Conservation (phyloP, 768 basidiomycete genomes). For the Kwoniella sp. region DNA sequence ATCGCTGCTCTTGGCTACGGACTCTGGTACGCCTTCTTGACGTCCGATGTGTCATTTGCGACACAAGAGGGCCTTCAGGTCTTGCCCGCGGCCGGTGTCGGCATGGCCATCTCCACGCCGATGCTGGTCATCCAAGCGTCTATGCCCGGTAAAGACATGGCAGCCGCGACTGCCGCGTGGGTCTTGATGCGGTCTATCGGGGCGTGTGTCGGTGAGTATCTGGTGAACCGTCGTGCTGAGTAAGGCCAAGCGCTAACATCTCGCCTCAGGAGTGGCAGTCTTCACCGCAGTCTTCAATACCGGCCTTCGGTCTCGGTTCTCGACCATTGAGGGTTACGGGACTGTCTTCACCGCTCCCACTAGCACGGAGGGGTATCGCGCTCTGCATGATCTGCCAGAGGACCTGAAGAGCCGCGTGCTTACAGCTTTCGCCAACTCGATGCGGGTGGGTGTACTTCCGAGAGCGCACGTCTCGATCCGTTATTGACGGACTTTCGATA, state of each 20-base stretch:
- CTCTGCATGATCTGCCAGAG: conserved; percentile 39
- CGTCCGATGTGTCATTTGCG: conserved; percentile 13
- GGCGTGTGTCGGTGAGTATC: conserved; percentile 32
- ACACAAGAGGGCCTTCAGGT: conserved; percentile 30
- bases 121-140: conserved; percentile 44
- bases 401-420: conserved; percentile 34
- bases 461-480: not conserved
- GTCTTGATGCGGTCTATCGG: conserved; percentile 36
- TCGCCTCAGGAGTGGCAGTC: conserved; percentile 22
- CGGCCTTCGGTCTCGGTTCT: conserved; percentile 30
- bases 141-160: conserved; percentile 48
- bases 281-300: conserved; percentile 38
- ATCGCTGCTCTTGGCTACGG: conserved; percentile 30
- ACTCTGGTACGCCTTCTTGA: conserved; percentile 24
- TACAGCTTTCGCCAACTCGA: conserved; percentile 40
- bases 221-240: not conserved
- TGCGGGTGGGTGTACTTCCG: conserved; percentile 22
- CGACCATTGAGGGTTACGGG: conserved; percentile 34
- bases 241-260: not conserved
- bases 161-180: conserved; percentile 42
- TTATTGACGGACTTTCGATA: too few species aligned
- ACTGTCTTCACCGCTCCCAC: conserved; percentile 26
- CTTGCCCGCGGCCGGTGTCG: conserved; percentile 32
- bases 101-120: conserved; percentile 38
- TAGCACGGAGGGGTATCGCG: conserved; percentile 28